Base-by-base conservation (phyloP, 805 yeast genomes). In the Brettanomyces custersianus region DNA sequence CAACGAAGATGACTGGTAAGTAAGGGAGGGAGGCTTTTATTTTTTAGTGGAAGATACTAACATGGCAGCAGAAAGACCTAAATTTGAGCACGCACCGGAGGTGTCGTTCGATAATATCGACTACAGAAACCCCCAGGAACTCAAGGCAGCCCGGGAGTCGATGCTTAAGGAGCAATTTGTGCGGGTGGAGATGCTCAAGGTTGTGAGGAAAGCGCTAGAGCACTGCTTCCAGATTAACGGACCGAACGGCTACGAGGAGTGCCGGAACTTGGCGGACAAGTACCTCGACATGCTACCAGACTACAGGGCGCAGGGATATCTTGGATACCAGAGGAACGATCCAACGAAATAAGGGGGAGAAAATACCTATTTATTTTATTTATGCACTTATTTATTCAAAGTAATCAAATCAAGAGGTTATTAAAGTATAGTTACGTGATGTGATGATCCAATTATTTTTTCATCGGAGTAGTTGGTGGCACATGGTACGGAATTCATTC, bases 251-350 rank as follows among this genome's bases (percentile, higher is more conserved):
- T 71, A 70, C 49, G 87, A 82, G 63, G 84, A 81, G 58, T 84
- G 94, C 63, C 74, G 79, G 58, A 83, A 82, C 32, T 65, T 84
- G 49, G 81, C 87, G 21, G 79, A 80, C 62, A 74, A 66, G 63
- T 83, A 84, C 57, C 62, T 84, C 65, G 82, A 79, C 48, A 68
- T 84, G 82, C 65, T 83, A 39, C 88, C 85, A 38, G 60, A 69
- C 34, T 72, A 80, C 47, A 72, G 76, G 47, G 69, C 80, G 41
- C 70, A 74, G 47, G 94, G 94, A 30, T 82, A 70, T 62, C 63
- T 77, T 53, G 90, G 86, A n/a, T 82, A 83, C 64, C 94, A 84
- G 65, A 80, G 84, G 71, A 83, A 83, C 62, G 94, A 83, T 54
- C 92, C 90, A 31, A 66, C 83, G 25, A 80, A 82, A 63, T 80